Evolutionary conservation across 345 rosid species (phyloP), one percentile per base, ranked within the genome.

Genomic region (Eucalyptus urophylla): DNA sequence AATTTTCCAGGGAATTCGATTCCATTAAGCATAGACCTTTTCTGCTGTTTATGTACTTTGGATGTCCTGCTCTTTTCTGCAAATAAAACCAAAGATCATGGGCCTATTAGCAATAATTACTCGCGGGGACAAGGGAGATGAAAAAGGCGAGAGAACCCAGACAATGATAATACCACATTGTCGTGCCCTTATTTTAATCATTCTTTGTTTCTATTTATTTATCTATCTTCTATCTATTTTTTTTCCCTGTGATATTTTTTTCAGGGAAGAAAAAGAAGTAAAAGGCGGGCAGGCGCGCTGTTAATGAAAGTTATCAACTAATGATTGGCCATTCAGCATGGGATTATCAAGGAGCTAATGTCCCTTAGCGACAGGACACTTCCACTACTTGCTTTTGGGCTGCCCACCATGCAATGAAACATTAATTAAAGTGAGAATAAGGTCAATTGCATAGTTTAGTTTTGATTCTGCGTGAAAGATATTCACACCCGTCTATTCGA

Each of bases 111-210:
- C 69, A 43, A 45, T 53, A 27, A 56, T 86, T 56, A 25, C 40
- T 37, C 69, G 25, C 62, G 40, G 40, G 25, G 19, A 87, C 51
- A 15, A 76, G 88, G 49, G 56, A 60, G 80, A 31, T 62, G 58
- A 27, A 14, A 33, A 49, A 33, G 60, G 27, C 54, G 6, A 86
- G 6, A 86, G 65, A 60, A 40, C n/a, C n/a, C 92, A 90, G 86
- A 92, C 80, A 90, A 95, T 93, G 93, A 95, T 94, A 89, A 87
- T 92, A 62, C 85, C 93, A 87, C 94, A 91, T 92, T 87, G 86
- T 91, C 90, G 93, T 90, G 69, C 87, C 67, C 86, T 89, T 91
- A 90, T 91, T 91, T 13, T 33, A 91, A 91, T 86, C 87, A 80
- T 9, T 37, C 56, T 21, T 83, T 88, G 67, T 49, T 51, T 37